Conservation (phyloP, 2,329 filamentous ascomycete genomes). For the Fusarium fujikuroi region DNA sequence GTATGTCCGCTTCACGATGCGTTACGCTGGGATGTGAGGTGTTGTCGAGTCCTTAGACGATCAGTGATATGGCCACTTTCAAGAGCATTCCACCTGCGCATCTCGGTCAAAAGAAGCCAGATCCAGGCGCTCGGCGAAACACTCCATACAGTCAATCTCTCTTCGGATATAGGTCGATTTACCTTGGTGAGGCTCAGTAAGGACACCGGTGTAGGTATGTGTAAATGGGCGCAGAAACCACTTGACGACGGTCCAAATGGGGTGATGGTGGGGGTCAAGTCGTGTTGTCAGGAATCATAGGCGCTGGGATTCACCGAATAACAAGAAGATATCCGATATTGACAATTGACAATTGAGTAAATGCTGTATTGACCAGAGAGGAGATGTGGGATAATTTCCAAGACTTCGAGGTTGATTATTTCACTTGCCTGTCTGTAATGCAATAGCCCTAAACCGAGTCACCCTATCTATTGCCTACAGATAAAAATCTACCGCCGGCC, state of each 20-base stretch:
- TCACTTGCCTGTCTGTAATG: slow-evolving; percentile 5
- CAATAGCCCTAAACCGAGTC: slow-evolving; percentile 27
- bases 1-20: slow-evolving; percentile 8
- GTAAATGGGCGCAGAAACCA: slow-evolving; percentile 29
- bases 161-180: slow-evolving; percentile 13
- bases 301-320: background rate
- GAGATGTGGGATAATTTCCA: slow-evolving; percentile 9
- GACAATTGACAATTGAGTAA: slow-evolving; percentile 24
- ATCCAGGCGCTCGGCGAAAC: slow-evolving; percentile 15
- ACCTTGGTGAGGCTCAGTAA: slow-evolving; percentile 27
- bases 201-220: slow-evolving; percentile 21
- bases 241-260: slow-evolving; percentile 34
- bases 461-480: background rate
- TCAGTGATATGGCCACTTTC: slow-evolving; percentile 34
- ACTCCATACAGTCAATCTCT: slow-evolving; percentile 3
- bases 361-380: slow-evolving; percentile 4
- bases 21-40: slow-evolving; percentile 13
- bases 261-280: slow-evolving; percentile 45
- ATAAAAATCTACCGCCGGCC: slow-evolving; percentile 8
- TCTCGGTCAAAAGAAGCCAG: slow-evolving; percentile 9
- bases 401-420: background rate
- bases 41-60: slow-evolving; percentile 19
- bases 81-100: slow-evolving; percentile 8
- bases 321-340: slow-evolving; percentile 21
- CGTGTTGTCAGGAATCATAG: slow-evolving; percentile 40